These are phyloP conservation scores for Helianthus annuus DNA, from an alignment of 129 eudicot species.

Conservation along the genomic window DNA sequence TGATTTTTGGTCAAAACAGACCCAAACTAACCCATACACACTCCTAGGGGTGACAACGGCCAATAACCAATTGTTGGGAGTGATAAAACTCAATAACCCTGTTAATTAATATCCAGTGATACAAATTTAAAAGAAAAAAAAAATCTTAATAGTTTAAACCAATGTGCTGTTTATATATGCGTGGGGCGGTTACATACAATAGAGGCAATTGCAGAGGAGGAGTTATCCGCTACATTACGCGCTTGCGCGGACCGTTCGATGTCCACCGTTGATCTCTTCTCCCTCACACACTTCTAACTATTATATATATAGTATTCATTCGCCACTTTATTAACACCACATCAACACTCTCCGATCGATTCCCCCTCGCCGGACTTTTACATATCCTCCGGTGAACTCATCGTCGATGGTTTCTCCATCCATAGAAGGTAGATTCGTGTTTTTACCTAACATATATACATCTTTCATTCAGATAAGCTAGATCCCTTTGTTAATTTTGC, in stretches of 20 bases:
- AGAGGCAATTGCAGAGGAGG: slow-evolving; percentile 21
- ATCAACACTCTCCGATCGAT: too few species aligned
- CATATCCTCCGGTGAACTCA: neutral
- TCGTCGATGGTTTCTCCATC: slow-evolving; percentile 39
- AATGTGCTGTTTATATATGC: slow-evolving; percentile 20
- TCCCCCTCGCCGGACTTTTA: neutral
- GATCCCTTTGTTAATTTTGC: neutral
- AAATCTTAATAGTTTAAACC: neutral
- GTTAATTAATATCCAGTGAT: too few species aligned
- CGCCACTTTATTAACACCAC: slow-evolving; percentile 3
- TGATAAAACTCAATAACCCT: too few species aligned
- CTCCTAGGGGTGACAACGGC: too few species aligned
- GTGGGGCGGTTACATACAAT: slow-evolving; percentile 8
- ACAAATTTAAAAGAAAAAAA: too few species aligned
- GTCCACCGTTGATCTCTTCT: slow-evolving; percentile 40
- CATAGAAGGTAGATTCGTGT: slow-evolving; percentile 35
- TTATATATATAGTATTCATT: slow-evolving; percentile 15
- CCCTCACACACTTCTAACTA: neutral
- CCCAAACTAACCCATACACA: too few species aligned
- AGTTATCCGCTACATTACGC: slow-evolving; percentile 38
- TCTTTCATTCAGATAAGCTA: too few species aligned
- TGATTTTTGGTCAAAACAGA: too few species aligned
- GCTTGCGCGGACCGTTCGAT: slow-evolving; percentile 27
- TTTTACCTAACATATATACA: neutral
- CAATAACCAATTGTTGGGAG: too few species aligned